Percentiles rank a stretch among this genome's conserved stretches.
Conservation (phyloP, 176 grass and related monocot species). For the Avena insularis region DNA sequence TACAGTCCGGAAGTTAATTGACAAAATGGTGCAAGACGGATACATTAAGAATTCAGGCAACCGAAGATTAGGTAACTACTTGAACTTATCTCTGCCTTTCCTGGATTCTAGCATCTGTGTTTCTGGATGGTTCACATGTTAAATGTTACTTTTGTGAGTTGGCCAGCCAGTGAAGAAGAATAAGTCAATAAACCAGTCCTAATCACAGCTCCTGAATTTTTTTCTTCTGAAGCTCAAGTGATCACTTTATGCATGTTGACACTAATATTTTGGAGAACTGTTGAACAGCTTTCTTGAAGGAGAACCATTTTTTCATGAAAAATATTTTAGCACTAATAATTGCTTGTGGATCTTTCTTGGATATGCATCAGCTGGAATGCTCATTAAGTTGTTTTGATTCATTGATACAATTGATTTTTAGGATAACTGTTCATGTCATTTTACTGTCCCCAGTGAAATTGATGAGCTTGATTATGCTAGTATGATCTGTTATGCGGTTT, state of each 20-base stretch:
- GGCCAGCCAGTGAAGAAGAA: not conserved
- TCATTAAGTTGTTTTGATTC: not conserved
- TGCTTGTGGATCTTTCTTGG: constrained; percentile 12
- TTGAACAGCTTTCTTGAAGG: constrained; percentile 7
- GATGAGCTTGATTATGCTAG: not conserved
- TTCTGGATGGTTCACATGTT: constrained; percentile 7
- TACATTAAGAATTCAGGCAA: constrained; percentile 80
- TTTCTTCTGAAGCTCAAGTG: constrained; percentile 13
- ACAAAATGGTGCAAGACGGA: constrained; percentile 97
- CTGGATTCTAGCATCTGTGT: constrained; percentile 24
- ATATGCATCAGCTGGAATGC: not conserved
- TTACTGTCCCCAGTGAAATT: constrained; percentile 12
- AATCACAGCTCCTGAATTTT: constrained; percentile 2
- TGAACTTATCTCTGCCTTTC: constrained; percentile 19
- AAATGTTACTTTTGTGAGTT: not conserved
- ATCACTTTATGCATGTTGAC: constrained; percentile 5
- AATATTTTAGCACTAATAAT: not conserved
- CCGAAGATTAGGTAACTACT: constrained; percentile 82
- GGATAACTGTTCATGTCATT: not conserved
- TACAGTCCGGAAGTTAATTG: constrained; percentile 78
- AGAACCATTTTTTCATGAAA: constrained; percentile 13
- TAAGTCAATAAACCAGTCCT: not conserved
- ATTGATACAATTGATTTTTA: not conserved
- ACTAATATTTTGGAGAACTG: constrained; percentile 6
- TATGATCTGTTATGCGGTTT: not conserved